Evolutionary conservation across 352 stramenopile species (phyloP).

Genomic region (Globisporangium apiculatum): DNA sequence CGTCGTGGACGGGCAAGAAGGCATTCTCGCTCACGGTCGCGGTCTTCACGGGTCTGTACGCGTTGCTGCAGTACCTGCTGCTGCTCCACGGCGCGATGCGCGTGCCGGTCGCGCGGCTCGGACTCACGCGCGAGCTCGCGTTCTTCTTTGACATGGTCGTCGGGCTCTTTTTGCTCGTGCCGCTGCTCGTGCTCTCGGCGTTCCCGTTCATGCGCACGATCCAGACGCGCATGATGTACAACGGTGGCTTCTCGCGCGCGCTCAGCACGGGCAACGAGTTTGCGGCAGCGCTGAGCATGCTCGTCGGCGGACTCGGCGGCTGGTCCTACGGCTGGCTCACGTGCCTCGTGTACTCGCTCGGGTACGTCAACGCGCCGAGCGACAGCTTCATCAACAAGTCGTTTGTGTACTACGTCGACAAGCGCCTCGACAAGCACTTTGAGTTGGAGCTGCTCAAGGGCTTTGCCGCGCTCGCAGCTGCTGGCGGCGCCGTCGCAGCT

Average conservation of each 20-base stretch:
- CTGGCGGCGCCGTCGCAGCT: conserved; percentile 42
- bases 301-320: conserved; percentile 63
- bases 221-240: conserved; percentile 90
- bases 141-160: conserved; percentile 87
- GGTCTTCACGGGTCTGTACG: conserved; percentile 72
- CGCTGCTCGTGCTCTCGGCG: conserved; percentile 66
- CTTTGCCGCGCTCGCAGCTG: conserved; percentile 48
- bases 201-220: conserved; percentile 87
- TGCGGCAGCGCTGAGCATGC: conserved; percentile 63
- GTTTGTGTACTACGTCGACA: conserved; percentile 79
- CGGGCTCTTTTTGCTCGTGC: conserved; percentile 64
- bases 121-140: conserved; percentile 64
- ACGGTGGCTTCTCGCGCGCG: conserved; percentile 78
- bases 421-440: conserved; percentile 30
- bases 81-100: conserved; percentile 64
- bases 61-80: conserved; percentile 68
- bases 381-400: conserved; percentile 83
- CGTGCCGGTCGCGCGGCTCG: conserved; percentile 53
- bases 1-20: conserved; percentile 53
- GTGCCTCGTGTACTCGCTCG: conserved; percentile 74
- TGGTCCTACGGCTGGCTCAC: conserved; percentile 78
- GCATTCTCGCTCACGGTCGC: conserved; percentile 56
- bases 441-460: conserved; percentile 67
- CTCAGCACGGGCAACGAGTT: conserved; percentile 81
- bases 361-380: conserved; percentile 63